Evolutionary conservation across 1,139 yeast genomes (phyloP).

Genomic region (Hanseniaspora gamundiae): DNA sequence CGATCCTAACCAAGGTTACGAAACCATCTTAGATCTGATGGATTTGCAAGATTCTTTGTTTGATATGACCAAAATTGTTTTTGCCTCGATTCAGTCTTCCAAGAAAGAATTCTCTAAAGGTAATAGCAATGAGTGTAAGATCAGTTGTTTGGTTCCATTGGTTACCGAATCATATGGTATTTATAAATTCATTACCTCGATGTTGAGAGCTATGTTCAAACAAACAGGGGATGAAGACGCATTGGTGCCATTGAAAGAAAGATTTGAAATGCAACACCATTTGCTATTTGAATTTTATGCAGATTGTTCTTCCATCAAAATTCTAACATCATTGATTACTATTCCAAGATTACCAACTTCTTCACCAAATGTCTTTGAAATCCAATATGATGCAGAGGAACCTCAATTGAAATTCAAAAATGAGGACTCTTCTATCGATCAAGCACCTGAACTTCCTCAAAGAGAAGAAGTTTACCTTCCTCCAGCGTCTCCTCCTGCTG

Average conservation of each 20-base stretch:
- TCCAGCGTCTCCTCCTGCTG: conserved; percentile 25
- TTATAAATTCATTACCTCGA: conserved; percentile 75
- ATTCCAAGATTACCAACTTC: conserved; percentile 70
- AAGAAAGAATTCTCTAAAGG: conserved; percentile 19
- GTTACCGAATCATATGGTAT: conserved; percentile 93
- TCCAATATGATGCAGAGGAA: conserved; percentile 20
- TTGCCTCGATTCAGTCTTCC: conserved; percentile 58
- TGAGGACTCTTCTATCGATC: conserved; percentile 9
- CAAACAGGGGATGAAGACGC: conserved; percentile 72
- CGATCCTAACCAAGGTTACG: conserved; percentile 94
- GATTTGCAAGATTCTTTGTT: conserved; percentile 76
- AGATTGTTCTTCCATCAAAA: conserved; percentile 78
- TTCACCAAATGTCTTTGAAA: conserved; percentile 53
- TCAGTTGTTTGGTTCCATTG: conserved; percentile 80
- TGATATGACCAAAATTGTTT: conserved; percentile 64
- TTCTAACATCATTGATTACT: conserved; percentile 70
- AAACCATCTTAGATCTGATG: conserved; percentile 77
- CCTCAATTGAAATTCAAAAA: conserved; percentile 38
- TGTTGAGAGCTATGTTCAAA: conserved; percentile 81
- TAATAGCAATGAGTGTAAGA: conserved; percentile 59
- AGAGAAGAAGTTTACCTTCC: conserved; percentile 26
- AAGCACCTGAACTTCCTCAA: conserved; percentile 6
- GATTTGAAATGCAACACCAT: conserved; percentile 70
- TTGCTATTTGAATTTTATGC: conserved; percentile 78
- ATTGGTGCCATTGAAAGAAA: conserved; percentile 56